These are phyloP conservation scores for Fomitiporia mediterranea DNA, from an alignment of 1,284 basidiomycete species.

Conservation along the genomic window DNA sequence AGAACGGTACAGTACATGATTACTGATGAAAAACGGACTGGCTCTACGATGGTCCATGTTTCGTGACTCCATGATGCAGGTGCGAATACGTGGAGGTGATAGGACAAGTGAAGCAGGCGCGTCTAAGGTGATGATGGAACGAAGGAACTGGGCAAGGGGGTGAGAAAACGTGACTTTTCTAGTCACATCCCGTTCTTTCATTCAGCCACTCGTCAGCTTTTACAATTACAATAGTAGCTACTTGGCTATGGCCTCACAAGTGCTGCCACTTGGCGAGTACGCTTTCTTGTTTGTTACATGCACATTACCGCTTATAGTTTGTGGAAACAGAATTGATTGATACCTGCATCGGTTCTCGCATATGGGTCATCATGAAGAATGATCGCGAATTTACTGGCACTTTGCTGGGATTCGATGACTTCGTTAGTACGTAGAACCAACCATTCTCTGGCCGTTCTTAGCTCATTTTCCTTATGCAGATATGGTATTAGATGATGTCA, in stretches of 20 bases:
- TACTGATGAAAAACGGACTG: slow-evolving; percentile 3
- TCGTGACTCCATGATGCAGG: slow-evolving; percentile 16
- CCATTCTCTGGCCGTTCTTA: not conserved
- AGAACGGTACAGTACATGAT: not conserved
- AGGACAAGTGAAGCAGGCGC: slow-evolving; percentile 10
- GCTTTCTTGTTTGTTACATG: not conserved
- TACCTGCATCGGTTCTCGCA: slow-evolving; percentile 88
- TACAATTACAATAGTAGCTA: not conserved
- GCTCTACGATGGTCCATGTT: slow-evolving; percentile 21
- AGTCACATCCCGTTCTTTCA: not conserved
- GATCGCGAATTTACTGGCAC: slow-evolving; percentile 97
- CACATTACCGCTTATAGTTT: slow-evolving; percentile 22
- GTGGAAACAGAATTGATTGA: slow-evolving; percentile 77
- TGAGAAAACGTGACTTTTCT: not conserved
- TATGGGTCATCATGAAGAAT: slow-evolving; percentile 97
- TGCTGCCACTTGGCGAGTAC: slow-evolving; percentile 50
- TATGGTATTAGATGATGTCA: slow-evolving; percentile 98
- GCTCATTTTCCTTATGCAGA: slow-evolving; percentile 46
- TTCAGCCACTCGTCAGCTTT: not conserved
- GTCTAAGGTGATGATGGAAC: slow-evolving; percentile 6
- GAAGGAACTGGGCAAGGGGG: slow-evolving; percentile 12
- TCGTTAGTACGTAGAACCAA: slow-evolving; percentile 82
- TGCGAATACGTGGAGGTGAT: not conserved
- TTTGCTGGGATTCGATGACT: slow-evolving; percentile 96
- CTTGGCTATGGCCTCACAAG: slow-evolving; percentile 48